Conservation (phyloP, 306 rosid species). For the Citrullus mucosospermus region DNA sequence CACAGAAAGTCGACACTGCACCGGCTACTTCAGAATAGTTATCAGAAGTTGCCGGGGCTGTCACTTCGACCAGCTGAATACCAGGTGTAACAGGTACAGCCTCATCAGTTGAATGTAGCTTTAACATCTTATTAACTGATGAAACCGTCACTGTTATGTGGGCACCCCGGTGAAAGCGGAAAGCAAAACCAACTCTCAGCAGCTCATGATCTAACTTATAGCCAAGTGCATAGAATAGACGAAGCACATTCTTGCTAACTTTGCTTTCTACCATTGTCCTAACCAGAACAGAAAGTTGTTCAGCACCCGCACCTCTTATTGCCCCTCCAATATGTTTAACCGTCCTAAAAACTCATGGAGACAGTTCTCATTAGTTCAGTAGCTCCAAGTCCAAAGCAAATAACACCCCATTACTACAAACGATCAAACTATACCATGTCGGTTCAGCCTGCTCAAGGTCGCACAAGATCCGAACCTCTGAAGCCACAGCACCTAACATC, state of each 20-base stretch:
- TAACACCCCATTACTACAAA: not conserved
- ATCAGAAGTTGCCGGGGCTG: slow-evolving; percentile 81
- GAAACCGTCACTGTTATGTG: slow-evolving; percentile 69
- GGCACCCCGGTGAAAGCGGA: slow-evolving; percentile 59
- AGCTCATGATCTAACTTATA: slow-evolving; percentile 89
- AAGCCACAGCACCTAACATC: slow-evolving; percentile 41
- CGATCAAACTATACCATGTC: slow-evolving; percentile 37
- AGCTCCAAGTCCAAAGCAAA: not conserved
- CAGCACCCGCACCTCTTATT: slow-evolving; percentile 97
- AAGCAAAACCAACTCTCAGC: slow-evolving; percentile 71
- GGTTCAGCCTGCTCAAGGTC: slow-evolving; percentile 86
- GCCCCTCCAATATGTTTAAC: slow-evolving; percentile 84
- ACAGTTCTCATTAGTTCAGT: not conserved
- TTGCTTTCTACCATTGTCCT: slow-evolving; percentile 86
- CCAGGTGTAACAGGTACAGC: slow-evolving; percentile 88
- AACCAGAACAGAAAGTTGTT: slow-evolving; percentile 79
- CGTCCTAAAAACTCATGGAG: slow-evolving; percentile 36
- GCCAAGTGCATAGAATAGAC: slow-evolving; percentile 68
- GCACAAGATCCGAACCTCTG: slow-evolving; percentile 77
- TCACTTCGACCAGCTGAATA: slow-evolving; percentile 89
- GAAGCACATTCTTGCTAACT: slow-evolving; percentile 75
- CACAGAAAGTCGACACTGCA: slow-evolving; percentile 73
- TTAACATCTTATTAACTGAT: slow-evolving; percentile 77
- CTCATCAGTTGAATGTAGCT: slow-evolving; percentile 80
- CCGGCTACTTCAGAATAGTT: slow-evolving; percentile 60